Percentiles rank a stretch among this genome's conserved stretches.
phyloP scores from a whole-genome alignment of 768 basidiomycete genomes.

The Lyophyllum shimeji region DNA sequence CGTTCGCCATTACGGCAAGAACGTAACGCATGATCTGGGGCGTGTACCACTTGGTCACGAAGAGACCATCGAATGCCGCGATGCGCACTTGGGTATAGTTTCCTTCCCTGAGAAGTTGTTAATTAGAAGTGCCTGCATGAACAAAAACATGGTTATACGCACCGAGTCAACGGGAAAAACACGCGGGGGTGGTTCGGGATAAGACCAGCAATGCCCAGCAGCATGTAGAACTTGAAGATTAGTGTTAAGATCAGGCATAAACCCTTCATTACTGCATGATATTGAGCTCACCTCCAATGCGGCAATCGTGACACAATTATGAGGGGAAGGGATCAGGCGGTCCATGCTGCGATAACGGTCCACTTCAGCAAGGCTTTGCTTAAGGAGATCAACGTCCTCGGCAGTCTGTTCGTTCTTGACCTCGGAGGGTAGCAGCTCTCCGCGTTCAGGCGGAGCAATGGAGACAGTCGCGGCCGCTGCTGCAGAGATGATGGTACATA shows the following conservation, averaged over 20 bases:
- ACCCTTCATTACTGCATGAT: neutral
- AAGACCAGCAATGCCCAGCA: constrained; percentile 73
- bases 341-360: constrained; percentile 95
- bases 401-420: constrained; percentile 61
- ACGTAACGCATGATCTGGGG: constrained; percentile 86
- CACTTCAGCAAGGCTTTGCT: constrained; percentile 76
- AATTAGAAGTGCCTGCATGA: constrained; percentile 1
- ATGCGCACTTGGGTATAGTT: constrained; percentile 91
- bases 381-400: constrained; percentile 70
- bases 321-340: constrained; percentile 88
- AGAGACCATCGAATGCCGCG: constrained; percentile 91
- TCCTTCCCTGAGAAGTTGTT: constrained; percentile 69
- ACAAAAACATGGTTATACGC: constrained; percentile 17
- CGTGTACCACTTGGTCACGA: constrained; percentile 86
- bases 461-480: constrained; percentile 81
- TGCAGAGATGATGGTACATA: constrained; percentile 81
- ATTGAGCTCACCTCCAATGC: constrained; percentile 74
- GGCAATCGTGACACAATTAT: constrained; percentile 91
- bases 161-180: constrained; percentile 92
- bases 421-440: constrained; percentile 72
- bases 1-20: constrained; percentile 81
- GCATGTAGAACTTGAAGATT: constrained; percentile 66
- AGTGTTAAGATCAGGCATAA: constrained; percentile 1
- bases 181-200: constrained; percentile 73
- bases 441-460: constrained; percentile 74